Percentiles rank a stretch among this genome's conserved stretches.
phyloP scores from a whole-genome alignment of 257 asterid species.

The Ophiorrhiza pumila region DNA sequence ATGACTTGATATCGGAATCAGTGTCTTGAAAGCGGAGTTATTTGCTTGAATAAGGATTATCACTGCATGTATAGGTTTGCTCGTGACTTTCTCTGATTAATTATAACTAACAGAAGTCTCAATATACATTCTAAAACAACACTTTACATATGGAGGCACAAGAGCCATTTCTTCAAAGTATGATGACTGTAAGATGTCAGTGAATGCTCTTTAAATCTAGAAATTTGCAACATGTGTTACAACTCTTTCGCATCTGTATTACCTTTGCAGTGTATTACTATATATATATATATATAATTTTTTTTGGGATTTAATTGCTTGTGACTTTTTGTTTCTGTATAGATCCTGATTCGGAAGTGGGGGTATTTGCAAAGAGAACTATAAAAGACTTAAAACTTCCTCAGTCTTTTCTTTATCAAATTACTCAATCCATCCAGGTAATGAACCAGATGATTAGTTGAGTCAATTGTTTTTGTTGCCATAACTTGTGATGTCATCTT shows the following conservation, averaged over 20 bases:
- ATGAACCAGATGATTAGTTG: conserved; percentile 1
- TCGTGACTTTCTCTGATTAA: not conserved
- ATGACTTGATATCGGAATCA: not conserved
- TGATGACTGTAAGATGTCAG: not conserved
- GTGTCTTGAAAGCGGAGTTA: not conserved
- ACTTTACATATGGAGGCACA: not conserved
- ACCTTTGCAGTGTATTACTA: not conserved
- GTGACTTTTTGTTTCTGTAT: conserved; percentile 3
- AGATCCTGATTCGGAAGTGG: conserved; percentile 95
- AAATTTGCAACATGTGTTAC: not conserved
- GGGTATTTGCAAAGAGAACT: conserved; percentile 82
- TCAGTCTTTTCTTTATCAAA: conserved; percentile 85
- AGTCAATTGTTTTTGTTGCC: not conserved
- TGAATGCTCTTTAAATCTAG: not conserved
- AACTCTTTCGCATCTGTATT: not conserved
- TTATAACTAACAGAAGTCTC: not conserved
- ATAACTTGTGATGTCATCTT: not conserved
- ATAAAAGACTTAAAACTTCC: conserved; percentile 93
- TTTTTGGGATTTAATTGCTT: conserved; percentile 9
- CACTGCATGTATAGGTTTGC: not conserved
- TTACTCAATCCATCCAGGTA: conserved; percentile 94
- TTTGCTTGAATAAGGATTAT: not conserved
- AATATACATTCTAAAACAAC: not conserved
- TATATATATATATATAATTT: not conserved
- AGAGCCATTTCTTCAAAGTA: too few relatives aligned